Percentiles rank a stretch among this genome's conserved stretches.
These are phyloP conservation scores for Pestalotiopsis sp. DNA, from an alignment of 2,329 filamentous ascomycete genomes.

Conservation along the genomic window DNA sequence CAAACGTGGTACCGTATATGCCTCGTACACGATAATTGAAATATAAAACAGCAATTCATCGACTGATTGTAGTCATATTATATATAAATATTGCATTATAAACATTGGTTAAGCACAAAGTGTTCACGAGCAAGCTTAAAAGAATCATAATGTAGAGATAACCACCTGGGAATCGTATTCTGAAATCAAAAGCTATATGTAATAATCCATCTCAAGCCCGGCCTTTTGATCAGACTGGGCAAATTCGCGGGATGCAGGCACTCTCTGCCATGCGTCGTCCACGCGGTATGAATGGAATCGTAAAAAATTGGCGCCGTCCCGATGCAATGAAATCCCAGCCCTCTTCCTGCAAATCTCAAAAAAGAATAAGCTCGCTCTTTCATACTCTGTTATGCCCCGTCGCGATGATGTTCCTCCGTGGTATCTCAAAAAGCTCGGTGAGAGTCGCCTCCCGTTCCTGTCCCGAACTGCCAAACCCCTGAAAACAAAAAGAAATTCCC, in stretches of 20 bases:
- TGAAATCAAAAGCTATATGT: background rate
- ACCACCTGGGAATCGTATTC: background rate
- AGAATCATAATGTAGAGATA: background rate
- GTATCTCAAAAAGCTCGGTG: conserved; percentile 6
- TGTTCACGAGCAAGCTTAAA: background rate
- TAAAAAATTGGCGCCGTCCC: background rate
- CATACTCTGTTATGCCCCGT: background rate
- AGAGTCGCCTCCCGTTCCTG: conserved; percentile 1
- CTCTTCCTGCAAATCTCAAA: background rate
- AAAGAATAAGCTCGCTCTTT: background rate
- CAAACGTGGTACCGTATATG: too few relatives aligned
- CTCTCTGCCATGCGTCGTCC: background rate
- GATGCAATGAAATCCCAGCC: conserved; percentile 5
- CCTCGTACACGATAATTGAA: too few relatives aligned
- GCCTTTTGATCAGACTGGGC: background rate
- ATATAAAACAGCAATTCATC: too few relatives aligned
- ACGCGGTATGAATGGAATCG: background rate
- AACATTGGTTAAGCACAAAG: background rate
- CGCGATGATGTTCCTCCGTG: background rate
- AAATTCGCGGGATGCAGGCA: background rate
- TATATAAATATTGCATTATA: too few relatives aligned
- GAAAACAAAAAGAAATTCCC: background rate
- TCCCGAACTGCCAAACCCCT: background rate
- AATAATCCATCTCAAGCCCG: background rate
- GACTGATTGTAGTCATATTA: too few relatives aligned